Conservation (phyloP, 768 basidiomycete genomes). For the Lentinula sp. region DNA sequence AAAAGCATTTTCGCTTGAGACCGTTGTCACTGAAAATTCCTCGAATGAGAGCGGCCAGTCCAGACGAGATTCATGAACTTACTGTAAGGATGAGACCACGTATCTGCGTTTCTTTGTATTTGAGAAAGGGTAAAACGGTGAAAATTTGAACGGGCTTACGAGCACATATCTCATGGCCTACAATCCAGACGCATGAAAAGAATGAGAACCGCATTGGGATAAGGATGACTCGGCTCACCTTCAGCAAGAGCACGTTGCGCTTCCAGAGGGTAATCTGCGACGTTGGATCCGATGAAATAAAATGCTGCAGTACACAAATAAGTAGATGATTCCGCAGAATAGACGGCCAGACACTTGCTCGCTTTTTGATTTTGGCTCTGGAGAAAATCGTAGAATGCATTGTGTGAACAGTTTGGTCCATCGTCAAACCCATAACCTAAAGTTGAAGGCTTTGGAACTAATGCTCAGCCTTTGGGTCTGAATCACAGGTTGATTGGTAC, state of each 20-base stretch:
- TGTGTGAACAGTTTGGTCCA: slow-evolving; percentile 61
- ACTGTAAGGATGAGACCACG: slow-evolving; percentile 55
- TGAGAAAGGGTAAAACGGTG: background rate
- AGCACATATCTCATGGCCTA: slow-evolving; percentile 50
- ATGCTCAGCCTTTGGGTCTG: background rate
- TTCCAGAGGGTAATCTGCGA: slow-evolving; percentile 49
- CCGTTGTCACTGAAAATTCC: slow-evolving; percentile 40
- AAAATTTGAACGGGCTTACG: slow-evolving; percentile 33
- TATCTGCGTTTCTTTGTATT: slow-evolving; percentile 24
- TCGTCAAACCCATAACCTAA: slow-evolving; percentile 61
- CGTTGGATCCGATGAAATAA: slow-evolving; percentile 58
- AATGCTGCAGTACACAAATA: slow-evolving; percentile 32
- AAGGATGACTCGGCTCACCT: slow-evolving; percentile 13
- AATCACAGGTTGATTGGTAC: background rate
- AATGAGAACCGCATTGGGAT: background rate
- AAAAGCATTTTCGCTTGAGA: slow-evolving; percentile 60
- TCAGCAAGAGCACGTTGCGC: slow-evolving; percentile 47
- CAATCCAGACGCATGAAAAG: no score
- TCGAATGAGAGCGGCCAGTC: background rate
- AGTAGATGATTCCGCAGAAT: background rate
- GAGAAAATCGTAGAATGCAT: slow-evolving; percentile 54
- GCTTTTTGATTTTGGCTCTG: slow-evolving; percentile 50
- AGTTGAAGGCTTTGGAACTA: slow-evolving; percentile 19
- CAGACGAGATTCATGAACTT: slow-evolving; percentile 11
- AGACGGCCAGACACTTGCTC: slow-evolving; percentile 31